phyloP scores from a whole-genome alignment of 1,284 basidiomycete species.

The Trametes polyzona region DNA sequence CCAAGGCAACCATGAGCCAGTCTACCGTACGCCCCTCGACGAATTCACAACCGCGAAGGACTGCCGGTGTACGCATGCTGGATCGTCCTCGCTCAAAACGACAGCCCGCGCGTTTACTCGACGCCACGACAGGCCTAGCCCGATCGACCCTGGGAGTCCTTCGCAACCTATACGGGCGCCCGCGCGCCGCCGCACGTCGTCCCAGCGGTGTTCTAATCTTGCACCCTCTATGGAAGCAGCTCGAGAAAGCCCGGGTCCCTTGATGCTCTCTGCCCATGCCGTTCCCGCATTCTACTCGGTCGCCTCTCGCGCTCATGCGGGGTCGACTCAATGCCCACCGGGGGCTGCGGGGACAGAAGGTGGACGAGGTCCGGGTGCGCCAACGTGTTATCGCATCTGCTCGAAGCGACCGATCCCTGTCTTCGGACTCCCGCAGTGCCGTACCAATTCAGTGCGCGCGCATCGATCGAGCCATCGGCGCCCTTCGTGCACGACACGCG shows the following conservation, averaged over 20 bases:
- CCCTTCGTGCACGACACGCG: neutral
- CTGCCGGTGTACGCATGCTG: neutral
- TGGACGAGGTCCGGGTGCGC: neutral
- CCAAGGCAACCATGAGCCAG: neutral
- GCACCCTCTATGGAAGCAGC: slow-evolving; percentile 11
- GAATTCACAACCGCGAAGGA: slow-evolving; percentile 1
- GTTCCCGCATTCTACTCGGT: neutral
- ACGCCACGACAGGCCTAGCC: slow-evolving; percentile 16
- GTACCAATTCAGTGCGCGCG: slow-evolving; percentile 9
- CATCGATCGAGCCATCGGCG: slow-evolving; percentile 22
- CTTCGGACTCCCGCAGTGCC: slow-evolving; percentile 17
- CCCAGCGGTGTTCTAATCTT: slow-evolving; percentile 21
- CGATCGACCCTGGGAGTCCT: slow-evolving; percentile 5
- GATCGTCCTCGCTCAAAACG: slow-evolving; percentile 24
- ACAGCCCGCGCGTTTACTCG: slow-evolving; percentile 18
- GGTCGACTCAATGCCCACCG: no score
- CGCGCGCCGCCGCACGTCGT: neutral
- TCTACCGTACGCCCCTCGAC: neutral
- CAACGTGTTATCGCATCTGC: slow-evolving; percentile 15
- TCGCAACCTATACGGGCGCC: slow-evolving; percentile 5
- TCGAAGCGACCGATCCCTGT: slow-evolving; percentile 8
- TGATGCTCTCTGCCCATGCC: slow-evolving; percentile 1
- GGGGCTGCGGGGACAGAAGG: slow-evolving; percentile 5
- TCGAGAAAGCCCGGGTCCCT: neutral
- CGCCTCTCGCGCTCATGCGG: neutral